Evolutionary conservation across 768 basidiomycete genomes (phyloP).

Genomic region (Boletus pseudo-olivaceus): DNA sequence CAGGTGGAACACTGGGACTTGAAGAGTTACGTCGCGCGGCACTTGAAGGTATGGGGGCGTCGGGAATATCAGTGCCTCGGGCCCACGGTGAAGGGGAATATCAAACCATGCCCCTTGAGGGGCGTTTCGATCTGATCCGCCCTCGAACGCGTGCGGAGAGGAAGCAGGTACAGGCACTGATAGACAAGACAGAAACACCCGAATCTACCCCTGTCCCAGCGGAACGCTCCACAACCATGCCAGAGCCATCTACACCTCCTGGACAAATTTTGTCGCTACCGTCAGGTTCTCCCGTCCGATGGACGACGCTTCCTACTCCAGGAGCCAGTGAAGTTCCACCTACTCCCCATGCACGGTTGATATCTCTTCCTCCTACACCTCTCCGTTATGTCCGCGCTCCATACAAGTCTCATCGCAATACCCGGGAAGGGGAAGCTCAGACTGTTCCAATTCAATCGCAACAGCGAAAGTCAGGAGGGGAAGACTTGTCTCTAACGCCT

Average conservation of each 20-base stretch:
- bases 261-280: constrained; percentile 30
- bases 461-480: constrained; percentile 23
- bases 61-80: constrained; percentile 8
- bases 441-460: constrained; percentile 18
- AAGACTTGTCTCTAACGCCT: constrained; percentile 59
- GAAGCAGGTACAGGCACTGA: constrained; percentile 1
- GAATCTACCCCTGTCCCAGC: constrained; percentile 10
- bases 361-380: constrained; percentile 47
- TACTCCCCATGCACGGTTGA: constrained; percentile 48
- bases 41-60: constrained; percentile 28
- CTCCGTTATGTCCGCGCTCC: constrained; percentile 21
- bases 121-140: constrained; percentile 84
- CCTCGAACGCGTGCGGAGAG: constrained; percentile 26
- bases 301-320: constrained; percentile 59
- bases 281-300: constrained; percentile 35
- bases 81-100: constrained; percentile 65
- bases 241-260: constrained; percentile 38
- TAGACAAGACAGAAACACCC: constrained; percentile 13
- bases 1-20: constrained; percentile 35
- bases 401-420: constrained; percentile 9
- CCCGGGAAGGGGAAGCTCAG: constrained; percentile 21
- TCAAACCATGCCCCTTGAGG: constrained; percentile 77
- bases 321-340: constrained; percentile 59
- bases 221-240: constrained; percentile 1
- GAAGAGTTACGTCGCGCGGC: constrained; percentile 37